Percentiles rank a stretch among this genome's conserved stretches.
These are phyloP conservation scores for Melanomma pulvis-pyrius DNA, from an alignment of 495 filamentous ascomycete species.

Conservation along the genomic window DNA sequence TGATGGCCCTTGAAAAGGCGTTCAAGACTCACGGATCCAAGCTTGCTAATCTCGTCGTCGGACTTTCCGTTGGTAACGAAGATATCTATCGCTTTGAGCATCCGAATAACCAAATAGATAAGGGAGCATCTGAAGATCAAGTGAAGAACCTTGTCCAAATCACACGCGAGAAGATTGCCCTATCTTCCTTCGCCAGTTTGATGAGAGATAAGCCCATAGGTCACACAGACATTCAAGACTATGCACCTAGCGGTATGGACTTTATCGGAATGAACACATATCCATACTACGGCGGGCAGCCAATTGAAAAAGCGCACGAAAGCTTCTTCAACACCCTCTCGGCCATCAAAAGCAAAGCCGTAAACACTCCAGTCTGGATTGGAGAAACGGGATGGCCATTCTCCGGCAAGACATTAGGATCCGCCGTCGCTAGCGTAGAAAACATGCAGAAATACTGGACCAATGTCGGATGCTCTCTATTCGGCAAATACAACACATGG, in stretches of 20 bases:
- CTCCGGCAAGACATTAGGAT: conserved; percentile 42
- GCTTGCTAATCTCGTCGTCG: conserved; percentile 64
- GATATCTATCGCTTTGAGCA: conserved; percentile 76
- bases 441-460: conserved; percentile 36
- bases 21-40: conserved; percentile 59
- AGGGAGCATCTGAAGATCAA: neutral
- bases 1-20: conserved; percentile 64
- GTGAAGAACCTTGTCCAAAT: neutral
- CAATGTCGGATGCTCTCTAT: conserved; percentile 41
- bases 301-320: conserved; percentile 50
- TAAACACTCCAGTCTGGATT: conserved; percentile 55
- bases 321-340: conserved; percentile 36
- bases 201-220: conserved; percentile 14
- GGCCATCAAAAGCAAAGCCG: conserved; percentile 37
- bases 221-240: conserved; percentile 8
- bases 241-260: conserved; percentile 46
- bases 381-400: conserved; percentile 58
- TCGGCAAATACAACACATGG: neutral
- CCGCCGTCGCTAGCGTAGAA: conserved; percentile 9
- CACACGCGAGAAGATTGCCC: neutral
- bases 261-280: conserved; percentile 57
- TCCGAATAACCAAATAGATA: conserved; percentile 51
- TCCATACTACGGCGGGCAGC: conserved; percentile 53
- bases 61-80: conserved; percentile 85
- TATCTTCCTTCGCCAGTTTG: neutral